Percentiles rank a stretch among this genome's conserved stretches.
phyloP scores from a whole-genome alignment of 345 rosid genomes.

The Gossypium thurberi region DNA sequence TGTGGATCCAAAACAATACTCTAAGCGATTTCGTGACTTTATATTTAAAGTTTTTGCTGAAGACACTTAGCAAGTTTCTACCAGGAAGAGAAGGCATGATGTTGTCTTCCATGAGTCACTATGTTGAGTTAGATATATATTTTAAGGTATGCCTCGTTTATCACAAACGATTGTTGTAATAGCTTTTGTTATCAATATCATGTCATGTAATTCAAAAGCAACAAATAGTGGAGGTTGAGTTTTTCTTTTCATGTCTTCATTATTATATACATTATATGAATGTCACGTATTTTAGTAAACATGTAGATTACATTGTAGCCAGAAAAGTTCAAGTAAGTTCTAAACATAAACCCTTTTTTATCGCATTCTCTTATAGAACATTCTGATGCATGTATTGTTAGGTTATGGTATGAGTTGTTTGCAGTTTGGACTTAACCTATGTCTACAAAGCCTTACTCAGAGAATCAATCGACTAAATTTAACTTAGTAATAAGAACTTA shows the following conservation, averaged over 20 bases:
- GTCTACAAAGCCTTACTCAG: too few species aligned
- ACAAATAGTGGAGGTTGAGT: neutral
- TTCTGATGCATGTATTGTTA: neutral
- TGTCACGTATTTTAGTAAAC: neutral
- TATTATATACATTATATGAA: neutral
- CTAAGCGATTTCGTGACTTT: constrained; percentile 78
- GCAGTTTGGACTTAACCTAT: too few species aligned
- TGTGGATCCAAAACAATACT: constrained; percentile 78
- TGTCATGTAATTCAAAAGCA: neutral
- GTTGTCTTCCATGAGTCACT: neutral
- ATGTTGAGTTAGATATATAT: neutral
- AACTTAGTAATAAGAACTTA: too few species aligned
- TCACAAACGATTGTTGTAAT: neutral
- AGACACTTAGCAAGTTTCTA: constrained; percentile 24
- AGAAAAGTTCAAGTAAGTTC: neutral
- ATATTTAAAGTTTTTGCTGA: constrained; percentile 60
- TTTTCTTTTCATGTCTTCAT: too few species aligned
- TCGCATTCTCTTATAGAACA: neutral
- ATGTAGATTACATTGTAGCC: neutral
- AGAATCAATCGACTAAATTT: too few species aligned
- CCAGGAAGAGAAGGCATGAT: neutral
- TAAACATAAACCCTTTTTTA: neutral
- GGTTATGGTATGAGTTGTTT: too few species aligned
- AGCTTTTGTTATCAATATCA: neutral
- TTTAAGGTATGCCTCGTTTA: neutral